phyloP scores from a whole-genome alignment of 495 filamentous ascomycete species.

The Aspergillus incahuasiensis region DNA sequence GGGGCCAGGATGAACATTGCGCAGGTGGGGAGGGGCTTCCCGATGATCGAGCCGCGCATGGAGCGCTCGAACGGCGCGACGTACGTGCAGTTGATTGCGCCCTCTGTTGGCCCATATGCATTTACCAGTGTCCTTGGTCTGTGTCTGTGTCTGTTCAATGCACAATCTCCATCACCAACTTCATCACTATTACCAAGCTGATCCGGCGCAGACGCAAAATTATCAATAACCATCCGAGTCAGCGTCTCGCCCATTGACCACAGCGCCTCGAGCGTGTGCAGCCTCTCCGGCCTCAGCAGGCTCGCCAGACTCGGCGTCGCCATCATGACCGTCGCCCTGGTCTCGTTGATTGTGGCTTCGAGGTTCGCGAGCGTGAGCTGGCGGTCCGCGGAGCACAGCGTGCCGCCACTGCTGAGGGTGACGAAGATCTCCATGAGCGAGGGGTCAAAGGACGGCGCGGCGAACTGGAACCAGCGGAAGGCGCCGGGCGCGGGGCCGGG shows the following conservation, averaged over 20 bases:
- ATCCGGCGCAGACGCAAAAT: conserved; percentile 15
- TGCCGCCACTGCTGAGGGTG: conserved; percentile 59
- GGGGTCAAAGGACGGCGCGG: conserved; percentile 77
- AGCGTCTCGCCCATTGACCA: conserved; percentile 31
- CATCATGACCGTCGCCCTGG: conserved; percentile 27
- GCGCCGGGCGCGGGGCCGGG: conserved; percentile 55
- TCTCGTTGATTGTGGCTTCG: conserved; percentile 23
- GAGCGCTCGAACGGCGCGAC: conserved; percentile 22
- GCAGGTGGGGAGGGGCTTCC: conserved; percentile 26
- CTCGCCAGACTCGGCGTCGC: conserved; percentile 31
- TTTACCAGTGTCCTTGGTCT: conserved; percentile 23
- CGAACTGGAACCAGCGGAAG: conserved; percentile 76
- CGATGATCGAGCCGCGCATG: conserved; percentile 33
- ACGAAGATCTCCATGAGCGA: conserved; percentile 86
- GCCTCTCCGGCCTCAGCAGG: conserved; percentile 21
- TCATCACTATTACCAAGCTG: not conserved
- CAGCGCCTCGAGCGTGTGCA: conserved; percentile 26
- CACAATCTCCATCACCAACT: too few relatives aligned
- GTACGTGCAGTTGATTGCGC: conserved; percentile 27
- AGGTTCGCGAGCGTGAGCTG: conserved; percentile 21
- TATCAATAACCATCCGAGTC: conserved; percentile 27
- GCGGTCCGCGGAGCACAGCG: conserved; percentile 44
- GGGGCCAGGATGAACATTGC: conserved; percentile 28
- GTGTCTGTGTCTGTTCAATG: not conserved
- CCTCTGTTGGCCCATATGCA: conserved; percentile 34